Evolutionary conservation across 2,329 filamentous ascomycete genomes (phyloP), one percentile per base, ranked within the genome.

Genomic region (Colletotrichum camelliae): DNA sequence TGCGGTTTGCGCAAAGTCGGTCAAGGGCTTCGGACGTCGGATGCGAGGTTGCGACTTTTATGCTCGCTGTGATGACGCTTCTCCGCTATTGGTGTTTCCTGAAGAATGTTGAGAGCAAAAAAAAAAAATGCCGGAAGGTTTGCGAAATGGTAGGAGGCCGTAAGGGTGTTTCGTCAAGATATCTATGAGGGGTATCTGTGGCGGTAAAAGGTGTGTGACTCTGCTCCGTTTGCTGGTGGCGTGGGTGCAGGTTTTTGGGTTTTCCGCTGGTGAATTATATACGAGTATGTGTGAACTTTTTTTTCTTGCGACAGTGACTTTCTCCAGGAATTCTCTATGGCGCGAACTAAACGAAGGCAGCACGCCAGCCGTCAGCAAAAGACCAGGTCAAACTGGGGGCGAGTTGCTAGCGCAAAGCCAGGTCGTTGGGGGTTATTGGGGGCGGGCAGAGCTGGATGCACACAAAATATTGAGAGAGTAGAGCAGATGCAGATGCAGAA

Each of bases 1-100:
- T 76, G 48, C n/a, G 33, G 71, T 48, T 73, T 68, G 80, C 37
- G 82, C 67, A 58, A 72, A 64, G 60, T 58, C 29, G 80, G 78
- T 82, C 77, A 69, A 55, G 72, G 61, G 67, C 35, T 65, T 64
- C 69, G 72, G 62, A 67, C 60, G 69, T 57, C 58, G 57, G 55
- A 52, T n/a, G 33, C 61, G 21, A 64, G 35, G 27, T 39, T 21
- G 60, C 60, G 31, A 35, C 60, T 62, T 60, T 29, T 29, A 31
- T n/a, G 29, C 13, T 29, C 27, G 35, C 43, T n/a, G 2, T 21
- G 43, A 0, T 48, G 43, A 48, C 43, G n/a, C 18, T 21, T 48
- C 43, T 21, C 43, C 43, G 43, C 18, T 48, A 0, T 3, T 13
- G 10, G 43, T 13, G 12, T 12, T 4, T 4, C 43, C 5, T n/a